Evolutionary conservation across 2,329 filamentous ascomycete species (phyloP).

Genomic region (Ascochyta pisi): DNA sequence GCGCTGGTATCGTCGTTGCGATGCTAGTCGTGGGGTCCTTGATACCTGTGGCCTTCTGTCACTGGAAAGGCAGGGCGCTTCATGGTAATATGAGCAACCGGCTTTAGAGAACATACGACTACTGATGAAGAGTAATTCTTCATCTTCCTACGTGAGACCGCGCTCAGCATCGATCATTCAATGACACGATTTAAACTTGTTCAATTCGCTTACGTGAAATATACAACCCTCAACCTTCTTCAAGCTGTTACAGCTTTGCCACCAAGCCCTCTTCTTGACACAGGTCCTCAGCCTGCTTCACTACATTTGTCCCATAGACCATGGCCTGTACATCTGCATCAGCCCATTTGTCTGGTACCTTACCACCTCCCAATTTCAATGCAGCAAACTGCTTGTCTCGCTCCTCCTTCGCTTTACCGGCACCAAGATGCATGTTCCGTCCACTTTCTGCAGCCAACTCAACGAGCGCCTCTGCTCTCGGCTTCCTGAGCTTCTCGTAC

Average conservation of each 20-base stretch:
- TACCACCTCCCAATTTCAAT: constrained; percentile 52
- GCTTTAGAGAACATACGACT: background rate
- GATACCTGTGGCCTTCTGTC: constrained; percentile 32
- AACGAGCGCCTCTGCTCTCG: constrained; percentile 63
- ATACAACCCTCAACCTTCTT: background rate
- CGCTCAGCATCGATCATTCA: background rate
- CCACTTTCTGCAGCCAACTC: constrained; percentile 64
- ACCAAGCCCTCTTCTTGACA: constrained; percentile 48
- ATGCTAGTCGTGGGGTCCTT: constrained; percentile 37
- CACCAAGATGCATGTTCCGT: constrained; percentile 62
- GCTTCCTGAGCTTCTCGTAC: constrained; percentile 64
- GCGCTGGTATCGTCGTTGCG: constrained; percentile 48
- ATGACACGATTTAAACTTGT: background rate
- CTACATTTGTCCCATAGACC: constrained; percentile 57
- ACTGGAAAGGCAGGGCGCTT: constrained; percentile 33
- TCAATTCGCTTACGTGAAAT: background rate
- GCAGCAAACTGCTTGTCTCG: constrained; percentile 62
- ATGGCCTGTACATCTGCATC: constrained; percentile 59
- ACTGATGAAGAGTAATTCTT: background rate
- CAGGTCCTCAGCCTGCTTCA: constrained; percentile 53
- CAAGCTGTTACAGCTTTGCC: constrained; percentile 1
- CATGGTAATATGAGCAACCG: constrained; percentile 26
- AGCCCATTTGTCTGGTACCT: constrained; percentile 60
- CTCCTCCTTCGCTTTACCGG: constrained; percentile 65
- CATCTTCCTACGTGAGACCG: background rate